phyloP scores from a whole-genome alignment of 1,284 basidiomycete species.

The Flammula alnicola region DNA sequence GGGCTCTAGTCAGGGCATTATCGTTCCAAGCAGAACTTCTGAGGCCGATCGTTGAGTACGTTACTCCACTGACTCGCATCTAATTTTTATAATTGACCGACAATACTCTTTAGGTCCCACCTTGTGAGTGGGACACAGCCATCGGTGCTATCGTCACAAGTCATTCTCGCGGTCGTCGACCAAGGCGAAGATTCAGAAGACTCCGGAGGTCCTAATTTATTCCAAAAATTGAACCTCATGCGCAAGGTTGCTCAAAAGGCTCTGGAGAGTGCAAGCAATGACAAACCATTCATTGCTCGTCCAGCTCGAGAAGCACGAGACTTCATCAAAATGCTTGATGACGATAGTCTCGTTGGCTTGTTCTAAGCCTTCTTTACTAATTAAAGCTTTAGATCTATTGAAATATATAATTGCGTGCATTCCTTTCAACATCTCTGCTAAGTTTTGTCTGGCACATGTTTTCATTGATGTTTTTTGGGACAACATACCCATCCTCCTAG shows the following conservation, averaged over 20 bases:
- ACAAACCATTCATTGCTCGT: slow-evolving; percentile 77
- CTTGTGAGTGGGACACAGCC: slow-evolving; percentile 67
- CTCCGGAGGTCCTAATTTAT: slow-evolving; percentile 49
- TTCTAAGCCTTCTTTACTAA: no score
- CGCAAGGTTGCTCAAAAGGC: slow-evolving; percentile 77
- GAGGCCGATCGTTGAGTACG: slow-evolving; percentile 71
- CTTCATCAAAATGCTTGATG: slow-evolving; percentile 55
- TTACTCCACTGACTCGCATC: slow-evolving; percentile 15
- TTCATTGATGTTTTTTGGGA: no score
- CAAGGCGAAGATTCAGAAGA: slow-evolving; percentile 46
- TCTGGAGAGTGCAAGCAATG: slow-evolving; percentile 69
- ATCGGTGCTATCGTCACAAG: slow-evolving; percentile 66
- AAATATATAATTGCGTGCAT: no score
- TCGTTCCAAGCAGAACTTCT: slow-evolving; percentile 70
- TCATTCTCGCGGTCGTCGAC: slow-evolving; percentile 66
- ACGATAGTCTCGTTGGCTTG: slow-evolving; percentile 38
- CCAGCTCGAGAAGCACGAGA: slow-evolving; percentile 89
- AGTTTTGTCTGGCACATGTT: no score
- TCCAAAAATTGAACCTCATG: slow-evolving; percentile 68
- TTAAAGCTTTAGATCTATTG: no score
- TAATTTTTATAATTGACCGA: slow-evolving; percentile 1
- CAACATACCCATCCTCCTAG: no score
- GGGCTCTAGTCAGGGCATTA: slow-evolving; percentile 74
- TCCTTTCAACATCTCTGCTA: no score
- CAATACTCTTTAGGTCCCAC: slow-evolving; percentile 44